These are phyloP conservation scores for Porodaedalea pini DNA, from an alignment of 1,284 basidiomycete species.

Conservation along the genomic window DNA sequence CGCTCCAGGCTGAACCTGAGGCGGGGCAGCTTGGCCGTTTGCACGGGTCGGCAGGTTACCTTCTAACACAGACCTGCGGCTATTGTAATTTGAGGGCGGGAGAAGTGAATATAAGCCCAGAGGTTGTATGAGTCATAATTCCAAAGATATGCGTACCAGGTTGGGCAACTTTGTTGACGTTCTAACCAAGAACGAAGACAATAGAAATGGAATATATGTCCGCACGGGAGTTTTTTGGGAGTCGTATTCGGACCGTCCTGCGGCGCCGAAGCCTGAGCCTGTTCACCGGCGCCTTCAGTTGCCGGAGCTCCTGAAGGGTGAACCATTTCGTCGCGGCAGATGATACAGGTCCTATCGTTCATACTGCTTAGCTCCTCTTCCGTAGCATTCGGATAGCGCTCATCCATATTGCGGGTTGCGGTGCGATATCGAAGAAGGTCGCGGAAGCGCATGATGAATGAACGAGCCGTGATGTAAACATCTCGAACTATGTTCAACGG, in stretches of 20 bases:
- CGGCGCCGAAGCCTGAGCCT: constrained; percentile 24
- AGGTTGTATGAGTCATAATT: not conserved
- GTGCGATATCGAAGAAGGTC: constrained; percentile 90
- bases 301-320: constrained; percentile 35
- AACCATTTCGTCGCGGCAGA: constrained; percentile 97
- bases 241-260: constrained; percentile 86
- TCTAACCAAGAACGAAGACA: constrained; percentile 98
- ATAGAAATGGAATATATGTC: constrained; percentile 98
- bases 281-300: constrained; percentile 22
- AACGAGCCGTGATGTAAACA: constrained; percentile 91
- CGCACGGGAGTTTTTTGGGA: constrained; percentile 94
- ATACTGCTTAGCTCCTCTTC: constrained; percentile 76
- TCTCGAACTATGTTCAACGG: constrained; percentile 96
- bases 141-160: constrained; percentile 63
- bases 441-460: constrained; percentile 82
- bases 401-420: constrained; percentile 96
- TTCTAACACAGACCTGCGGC: constrained; percentile 84
- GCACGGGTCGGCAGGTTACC: constrained; percentile 22
- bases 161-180: constrained; percentile 92
- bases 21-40: constrained; percentile 10
- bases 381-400: constrained; percentile 92
- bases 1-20: constrained; percentile 7
- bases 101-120: not conserved
- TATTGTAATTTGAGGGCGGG: constrained; percentile 31
- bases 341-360: constrained; percentile 93